Evolutionary conservation across 164 flowering plant species (phyloP), one percentile per base, ranked within the genome.

Genomic region (Annona cherimola): DNA sequence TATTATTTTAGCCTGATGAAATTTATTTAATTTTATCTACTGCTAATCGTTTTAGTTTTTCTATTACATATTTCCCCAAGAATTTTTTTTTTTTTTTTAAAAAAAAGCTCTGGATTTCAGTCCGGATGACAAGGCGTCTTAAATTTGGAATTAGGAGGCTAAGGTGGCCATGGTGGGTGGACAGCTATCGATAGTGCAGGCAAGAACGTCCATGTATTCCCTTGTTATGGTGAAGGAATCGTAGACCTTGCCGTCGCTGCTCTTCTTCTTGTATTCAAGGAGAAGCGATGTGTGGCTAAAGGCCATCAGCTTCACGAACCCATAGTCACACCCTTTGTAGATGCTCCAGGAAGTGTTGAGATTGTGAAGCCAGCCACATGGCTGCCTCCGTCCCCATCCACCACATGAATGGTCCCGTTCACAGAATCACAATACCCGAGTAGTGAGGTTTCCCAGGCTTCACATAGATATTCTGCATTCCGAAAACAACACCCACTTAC

Each of bases 191-290:
- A 73, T 85, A 0, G 81, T 86, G 74, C 98, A 92, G 8, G 92
- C 90, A 72, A 90, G 76, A 3, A 90, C 87, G 75, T 91, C 97
- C 72, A 79, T 84, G 81, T 91, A 90, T 61, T 89, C 90, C 71
- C 97, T 90, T 0, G 90, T 81, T 62, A 93, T 83, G 74, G 94
- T 90, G 84, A 91, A 93, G 19, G 94, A 89, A 81, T 93, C 98
- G 63, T 89, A 85, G 1, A 91, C 97, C 9, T 82, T 77, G 0
- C 97, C 97, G 68, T 91, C 90, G 0, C 89, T 76, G 84, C 97
- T 93, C 78, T 79, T 91, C 84, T 90, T 91, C 86, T 90, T 91
- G 83, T 70, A 66, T 9, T 61, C 61, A 3, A 70, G 42, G 8
- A 70, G 55, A 39, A 69, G 64, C 5, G 66, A 44, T 5, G 66